Conservation (phyloP, 2,329 filamentous ascomycete genomes). For the Fusarium pseudocircinatum region DNA sequence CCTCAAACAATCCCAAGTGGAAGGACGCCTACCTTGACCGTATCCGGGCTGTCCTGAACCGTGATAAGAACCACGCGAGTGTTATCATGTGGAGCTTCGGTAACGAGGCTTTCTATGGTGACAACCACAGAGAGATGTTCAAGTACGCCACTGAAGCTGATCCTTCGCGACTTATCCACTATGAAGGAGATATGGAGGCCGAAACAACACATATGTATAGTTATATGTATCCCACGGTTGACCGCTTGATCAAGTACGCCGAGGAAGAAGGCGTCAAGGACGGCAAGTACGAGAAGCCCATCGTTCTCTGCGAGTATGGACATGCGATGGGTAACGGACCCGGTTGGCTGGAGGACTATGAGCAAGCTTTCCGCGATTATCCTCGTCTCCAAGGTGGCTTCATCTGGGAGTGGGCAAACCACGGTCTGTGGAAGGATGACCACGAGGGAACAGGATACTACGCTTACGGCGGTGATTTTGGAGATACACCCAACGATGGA, state of each 20-base stretch:
- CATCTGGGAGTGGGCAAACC: slow-evolving; percentile 74
- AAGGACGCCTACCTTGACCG: slow-evolving; percentile 73
- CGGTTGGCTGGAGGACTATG: slow-evolving; percentile 74
- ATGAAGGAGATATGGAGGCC: slow-evolving; percentile 71
- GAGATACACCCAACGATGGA: slow-evolving; percentile 67
- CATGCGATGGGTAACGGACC: slow-evolving; percentile 81
- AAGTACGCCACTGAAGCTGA: slow-evolving; percentile 68
- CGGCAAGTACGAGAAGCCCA: slow-evolving; percentile 63
- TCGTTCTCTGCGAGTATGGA: slow-evolving; percentile 67
- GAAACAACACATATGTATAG: slow-evolving; percentile 72
- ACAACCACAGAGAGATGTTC: slow-evolving; percentile 75
- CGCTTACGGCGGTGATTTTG: slow-evolving; percentile 71
- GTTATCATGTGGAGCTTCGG: slow-evolving; percentile 79
- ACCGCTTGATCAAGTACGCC: slow-evolving; percentile 59
- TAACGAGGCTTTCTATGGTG: slow-evolving; percentile 78
- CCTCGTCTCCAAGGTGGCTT: slow-evolving; percentile 72
- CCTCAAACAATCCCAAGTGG: slow-evolving; percentile 70
- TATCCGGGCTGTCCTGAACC: slow-evolving; percentile 68
- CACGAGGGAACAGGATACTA: slow-evolving; percentile 59
- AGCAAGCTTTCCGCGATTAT: slow-evolving; percentile 69
- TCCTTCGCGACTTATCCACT: slow-evolving; percentile 68
- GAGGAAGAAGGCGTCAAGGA: slow-evolving; percentile 55
- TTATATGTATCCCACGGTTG: slow-evolving; percentile 71
- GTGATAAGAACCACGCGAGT: slow-evolving; percentile 77
- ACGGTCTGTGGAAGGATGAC: slow-evolving; percentile 63